Conservation (phyloP, 2,329 filamentous ascomycete genomes). For the Grosmannia huntii region DNA sequence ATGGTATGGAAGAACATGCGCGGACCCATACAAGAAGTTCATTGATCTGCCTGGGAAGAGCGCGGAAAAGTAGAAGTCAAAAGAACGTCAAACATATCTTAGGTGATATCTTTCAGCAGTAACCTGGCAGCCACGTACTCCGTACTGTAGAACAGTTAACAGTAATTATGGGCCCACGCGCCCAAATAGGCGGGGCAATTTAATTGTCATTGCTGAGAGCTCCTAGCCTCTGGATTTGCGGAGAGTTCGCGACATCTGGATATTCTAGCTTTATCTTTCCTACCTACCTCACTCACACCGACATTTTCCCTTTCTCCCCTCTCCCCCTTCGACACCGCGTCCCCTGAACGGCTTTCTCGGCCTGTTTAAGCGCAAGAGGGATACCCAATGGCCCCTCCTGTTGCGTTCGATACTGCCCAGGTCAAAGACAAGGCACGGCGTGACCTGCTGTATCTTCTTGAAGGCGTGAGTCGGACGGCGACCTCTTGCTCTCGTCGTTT, state of each 20-base stretch:
- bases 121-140: too few species aligned
- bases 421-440: slow-evolving; percentile 73
- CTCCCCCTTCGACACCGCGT: background rate
- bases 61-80: too few species aligned
- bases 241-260: background rate
- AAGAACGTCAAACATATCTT: too few species aligned
- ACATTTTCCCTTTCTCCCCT: background rate
- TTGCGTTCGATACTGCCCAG: slow-evolving; percentile 60
- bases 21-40: too few species aligned
- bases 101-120: too few species aligned
- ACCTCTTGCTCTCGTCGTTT: slow-evolving; percentile 8
- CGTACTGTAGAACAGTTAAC: background rate
- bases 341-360: background rate
- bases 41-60: too few species aligned
- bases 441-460: slow-evolving; percentile 80
- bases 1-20: too few species aligned
- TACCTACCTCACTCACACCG: background rate
- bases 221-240: background rate
- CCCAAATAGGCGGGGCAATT: background rate
- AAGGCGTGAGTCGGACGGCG: slow-evolving; percentile 61
- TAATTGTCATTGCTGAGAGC: background rate
- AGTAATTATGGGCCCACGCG: background rate
- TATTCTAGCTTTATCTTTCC: background rate
- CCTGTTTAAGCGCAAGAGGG: background rate
- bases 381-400: slow-evolving; percentile 53